Base-by-base conservation (phyloP, 1,139 yeast species). In the Kodamaea sp. region DNA sequence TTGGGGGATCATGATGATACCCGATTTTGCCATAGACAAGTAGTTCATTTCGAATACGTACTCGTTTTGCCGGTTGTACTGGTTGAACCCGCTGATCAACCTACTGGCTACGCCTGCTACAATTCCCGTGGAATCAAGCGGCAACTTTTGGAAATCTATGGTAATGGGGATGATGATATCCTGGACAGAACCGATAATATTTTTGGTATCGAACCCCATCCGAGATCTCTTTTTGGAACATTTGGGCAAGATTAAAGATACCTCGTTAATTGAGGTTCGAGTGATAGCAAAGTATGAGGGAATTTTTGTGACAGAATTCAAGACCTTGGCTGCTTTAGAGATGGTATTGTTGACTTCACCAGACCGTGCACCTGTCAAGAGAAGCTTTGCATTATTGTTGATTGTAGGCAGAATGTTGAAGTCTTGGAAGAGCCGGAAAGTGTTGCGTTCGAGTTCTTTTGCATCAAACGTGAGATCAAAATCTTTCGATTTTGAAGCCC, bases 41-140 rank as follows among this genome's bases (percentile, higher is more conserved):
- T 80, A 81, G 48, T 74, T 73, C 77, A 80, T 75, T 41, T 79
- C 82, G 30, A 67, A 64, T 1, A 62, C 52, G 34, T 44, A 47
- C 11, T 53, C 49, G 6, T 48, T 48, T 7, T 46, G 37, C 14
- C 38, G 48, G 10, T 31, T 28, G 8, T 49, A 48, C 8, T 38
- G 31, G 20, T 48, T 49, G 27, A 63, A 49, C 3, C 69, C 69
- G 29, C 59, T 61, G 22, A 76, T 52, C 21, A 79, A 55, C 36
- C 62, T 66, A 34, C 76, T 63, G 1, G 87, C 84, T 21, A 81
- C 70, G 1, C 86, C 85, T 0, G 85, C 80, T 1, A 80, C 86
- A 35, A 81, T 78, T 31, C 87, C 87, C 7, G 83, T 78, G 5
- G 80, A 67, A 50, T 80, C 81, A 27, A 78, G 59, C 0, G 86